Base-by-base conservation (phyloP, 306 rosid genomes). In the Begonia peltatifolia region DNA sequence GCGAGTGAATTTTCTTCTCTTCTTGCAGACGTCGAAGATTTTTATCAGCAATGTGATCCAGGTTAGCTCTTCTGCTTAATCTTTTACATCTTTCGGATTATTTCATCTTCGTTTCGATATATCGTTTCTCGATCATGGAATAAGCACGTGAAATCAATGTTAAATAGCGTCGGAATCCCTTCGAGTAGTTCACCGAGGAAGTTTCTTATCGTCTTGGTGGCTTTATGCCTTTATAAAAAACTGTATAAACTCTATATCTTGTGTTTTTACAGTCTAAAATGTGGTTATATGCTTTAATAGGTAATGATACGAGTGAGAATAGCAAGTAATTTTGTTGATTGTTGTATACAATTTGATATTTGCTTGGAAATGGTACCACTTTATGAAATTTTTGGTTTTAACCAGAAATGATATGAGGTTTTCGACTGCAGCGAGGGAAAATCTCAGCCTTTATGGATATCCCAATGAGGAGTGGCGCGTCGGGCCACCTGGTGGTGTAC, bases 301-400 rank as follows among this genome's bases (percentile, higher is more conserved):
- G 18, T 17, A 17, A 17, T 17, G 18, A 17, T 17, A 17, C 18
- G 18, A 17, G 18, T 1, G 18, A 17, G 18, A 17, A 17, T 17
- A 17, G 18, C 23, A 20, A 20, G 23, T 12, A 42, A 42, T 6
- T 42, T 42, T 9, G 2, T 44, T 6, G 52, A 46, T 49, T 42
- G 14, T 38, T 71, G 65, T 80, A 78, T 85, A 75, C 35, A 76
- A 68, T 41, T 55, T 73, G 25, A 74, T 65, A 56, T 78, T 78
- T 46, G 75, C 47, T 56, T 83, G 68, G 66, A 80, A 78, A 76
- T 82, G 12, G 12, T 42, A 2, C 1, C 12, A 0, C 2, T 42
- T 42, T 0, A 9, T 42, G 46, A 42, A 9, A 42, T 9, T 42
- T 2, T 42, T 9, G 12, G 4, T 44, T n/a, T 44, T 44, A 7